A percentile compares a stretch with the other conserved stretches of the same genome.
These are phyloP conservation scores for Acephala macrosclerotiorum DNA, from an alignment of 2,329 filamentous ascomycete species.

Conservation along the genomic window DNA sequence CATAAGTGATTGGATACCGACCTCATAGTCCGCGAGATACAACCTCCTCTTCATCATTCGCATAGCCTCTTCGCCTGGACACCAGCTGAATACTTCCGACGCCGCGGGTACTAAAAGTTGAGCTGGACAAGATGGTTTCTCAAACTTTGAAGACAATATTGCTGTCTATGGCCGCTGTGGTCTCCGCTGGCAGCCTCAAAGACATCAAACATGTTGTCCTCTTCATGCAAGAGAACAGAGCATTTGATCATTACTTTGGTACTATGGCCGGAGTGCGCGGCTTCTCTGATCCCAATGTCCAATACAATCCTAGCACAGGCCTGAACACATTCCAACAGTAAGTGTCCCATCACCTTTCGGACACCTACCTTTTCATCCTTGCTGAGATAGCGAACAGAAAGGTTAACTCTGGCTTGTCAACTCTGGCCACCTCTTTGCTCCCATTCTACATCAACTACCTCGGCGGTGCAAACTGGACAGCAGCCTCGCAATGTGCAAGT, in stretches of 20 bases:
- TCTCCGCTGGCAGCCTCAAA: conserved; percentile 48
- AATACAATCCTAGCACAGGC: conserved; percentile 33
- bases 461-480: conserved; percentile 53
- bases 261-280: conserved; percentile 62
- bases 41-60: not conserved
- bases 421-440: conserved; percentile 51
- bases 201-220: conserved; percentile 64
- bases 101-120: not conserved
- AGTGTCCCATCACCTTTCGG: too few relatives aligned
- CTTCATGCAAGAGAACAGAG: conserved; percentile 57
- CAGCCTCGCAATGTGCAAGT: conserved; percentile 61
- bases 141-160: not conserved
- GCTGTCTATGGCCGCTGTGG: not conserved
- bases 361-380: not conserved
- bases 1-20: not conserved
- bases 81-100: not conserved
- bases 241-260: conserved; percentile 53
- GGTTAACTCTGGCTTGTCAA: conserved; percentile 48
- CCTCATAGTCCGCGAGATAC: not conserved
- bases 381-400: not conserved
- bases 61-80: not conserved
- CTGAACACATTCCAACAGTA: conserved; percentile 5
- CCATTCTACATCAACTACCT: conserved; percentile 64
- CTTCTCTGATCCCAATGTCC: conserved; percentile 62
- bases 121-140: conserved; percentile 5